Base-by-base conservation (phyloP, 2,329 filamentous ascomycete genomes). In the Paraconiothyrium sp. region DNA sequence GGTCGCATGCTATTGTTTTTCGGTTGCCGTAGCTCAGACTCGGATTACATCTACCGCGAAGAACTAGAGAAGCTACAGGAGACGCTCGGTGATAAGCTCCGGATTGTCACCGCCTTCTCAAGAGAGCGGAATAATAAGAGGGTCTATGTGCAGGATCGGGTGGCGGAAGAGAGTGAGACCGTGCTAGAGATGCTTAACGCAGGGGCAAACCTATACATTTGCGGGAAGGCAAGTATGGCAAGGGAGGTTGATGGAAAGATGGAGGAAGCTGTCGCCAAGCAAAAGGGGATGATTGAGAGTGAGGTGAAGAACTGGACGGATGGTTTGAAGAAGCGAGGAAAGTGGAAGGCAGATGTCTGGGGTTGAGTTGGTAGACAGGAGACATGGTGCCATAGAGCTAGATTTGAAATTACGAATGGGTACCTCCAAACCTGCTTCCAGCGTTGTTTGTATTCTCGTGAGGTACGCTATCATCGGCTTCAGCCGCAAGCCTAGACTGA, bases 261-360 rank as follows among this genome's bases (percentile, higher is more conserved):
- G 10, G 79, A 79, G 16, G 69, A 73, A 20, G 75, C 76, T 1
- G 74, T 83, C 65, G 72, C 62, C 52, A 66, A 62, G 24, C 65
- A 67, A 39, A 80, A 79, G 61, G 72, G 70, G 1, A 80, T 82
- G 78, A 70, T 66, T 14, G 80, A 83, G 20, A 67, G 61, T 7
- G 77, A 82, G 48, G 75, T 80, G 14, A 81, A 80, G 57, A 74
- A 76, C 54, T 86, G 84, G 84, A 79, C 74, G 27, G 83, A 83
- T 63, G 76, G 72, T 16, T 70, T 84, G 43, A 85, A 84, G 78
- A 83, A 79, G 67, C 77, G 78, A 32, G 80, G 79, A n/a, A 84
- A 84, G 69, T 86, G 84, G 83, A 80, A 81, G 66, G 83, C 85
- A 66, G 84, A 86, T 78, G 83, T 86, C 47, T 86, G 84, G 84